phyloP scores from a whole-genome alignment of 257 asterid genomes.

The Mentha longifolia region DNA sequence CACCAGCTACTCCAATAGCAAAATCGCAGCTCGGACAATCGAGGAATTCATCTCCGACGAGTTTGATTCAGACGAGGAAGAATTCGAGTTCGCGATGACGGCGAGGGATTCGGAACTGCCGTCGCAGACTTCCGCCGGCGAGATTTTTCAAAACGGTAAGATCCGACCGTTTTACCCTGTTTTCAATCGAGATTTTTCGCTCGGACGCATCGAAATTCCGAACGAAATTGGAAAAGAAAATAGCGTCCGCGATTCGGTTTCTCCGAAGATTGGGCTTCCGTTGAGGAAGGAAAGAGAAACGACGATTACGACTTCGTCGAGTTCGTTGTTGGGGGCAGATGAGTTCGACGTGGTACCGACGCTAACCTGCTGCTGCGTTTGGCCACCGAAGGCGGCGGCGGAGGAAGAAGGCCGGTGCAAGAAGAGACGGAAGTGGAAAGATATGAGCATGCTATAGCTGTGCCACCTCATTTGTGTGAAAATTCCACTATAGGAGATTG shows the following conservation, averaged over 20 bases:
- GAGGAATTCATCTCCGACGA: constrained; percentile 41
- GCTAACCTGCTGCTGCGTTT: constrained; percentile 40
- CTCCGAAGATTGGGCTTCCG: constrained; percentile 45
- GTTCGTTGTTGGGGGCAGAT: constrained; percentile 40
- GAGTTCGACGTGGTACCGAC: constrained; percentile 31
- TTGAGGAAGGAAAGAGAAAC: constrained; percentile 54
- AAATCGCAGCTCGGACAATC: constrained; percentile 48
- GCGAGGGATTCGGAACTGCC: constrained; percentile 24
- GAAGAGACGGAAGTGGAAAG: constrained; percentile 49
- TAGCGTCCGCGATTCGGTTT: constrained; percentile 24
- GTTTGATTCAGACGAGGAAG: constrained; percentile 21
- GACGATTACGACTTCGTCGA: constrained; percentile 40
- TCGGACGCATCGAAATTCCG: neutral
- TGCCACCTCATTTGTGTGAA: no score
- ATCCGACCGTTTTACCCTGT: constrained; percentile 63
- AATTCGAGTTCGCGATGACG: constrained; percentile 44
- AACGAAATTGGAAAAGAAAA: constrained; percentile 18
- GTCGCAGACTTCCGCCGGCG: constrained; percentile 52
- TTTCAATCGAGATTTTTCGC: constrained; percentile 41
- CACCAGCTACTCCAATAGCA: constrained; percentile 44
- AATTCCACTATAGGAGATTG: no score
- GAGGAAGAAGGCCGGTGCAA: constrained; percentile 30
- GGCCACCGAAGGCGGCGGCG: constrained; percentile 36
- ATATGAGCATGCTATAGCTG: no score
- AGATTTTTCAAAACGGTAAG: constrained; percentile 64